Evolutionary conservation across 768 basidiomycete genomes (phyloP), one percentile per base, ranked within the genome.

Genomic region (Mycena rosella): DNA sequence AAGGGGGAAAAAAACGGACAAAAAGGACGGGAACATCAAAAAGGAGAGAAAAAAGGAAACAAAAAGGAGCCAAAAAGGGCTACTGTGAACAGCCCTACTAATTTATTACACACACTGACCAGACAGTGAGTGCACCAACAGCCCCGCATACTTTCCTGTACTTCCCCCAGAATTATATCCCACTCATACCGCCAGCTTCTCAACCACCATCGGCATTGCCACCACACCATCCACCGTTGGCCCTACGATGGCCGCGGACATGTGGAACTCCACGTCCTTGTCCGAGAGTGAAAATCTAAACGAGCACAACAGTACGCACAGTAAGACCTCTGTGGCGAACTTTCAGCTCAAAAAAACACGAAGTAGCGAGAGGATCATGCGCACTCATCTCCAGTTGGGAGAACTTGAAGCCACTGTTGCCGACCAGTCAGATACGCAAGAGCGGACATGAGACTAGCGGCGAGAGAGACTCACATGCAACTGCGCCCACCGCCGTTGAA

Each of bases 311-410:
- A 60, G 36, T 11, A 60, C 59, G 24, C 59, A 60, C 34, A 60
- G 17, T 36, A 60, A n/a, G 14, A 60, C 59, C 59, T 60, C 59
- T 60, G 18, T 13, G 1, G 5, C 52, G 11, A 34, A 24, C 10
- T 17, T 36, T 24, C 22, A 47, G 24, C 9, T 11, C 5, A 30
- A 30, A 13, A 18, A 51, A 5, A 32, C 14, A 30, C 6, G 32
- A 5, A 34, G 5, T 34, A 30, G 34, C 4, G 38, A 22, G 15
- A 3, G 15, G 15, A 9, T 34, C 32, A 14, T 26, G 77, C 82
- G 26, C 71, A 87, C 86, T 86, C 78, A 86, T 85, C 72, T 87
- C 86, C 9, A 87, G 76, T 66, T 87, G 82, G 2, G 85, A 82
- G 76, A 88, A 87, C 70, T 87, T 86, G 78, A 86, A 86, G 0